phyloP scores from a whole-genome alignment of 495 filamentous ascomycete species.

The Aspergillus funiculosus region DNA sequence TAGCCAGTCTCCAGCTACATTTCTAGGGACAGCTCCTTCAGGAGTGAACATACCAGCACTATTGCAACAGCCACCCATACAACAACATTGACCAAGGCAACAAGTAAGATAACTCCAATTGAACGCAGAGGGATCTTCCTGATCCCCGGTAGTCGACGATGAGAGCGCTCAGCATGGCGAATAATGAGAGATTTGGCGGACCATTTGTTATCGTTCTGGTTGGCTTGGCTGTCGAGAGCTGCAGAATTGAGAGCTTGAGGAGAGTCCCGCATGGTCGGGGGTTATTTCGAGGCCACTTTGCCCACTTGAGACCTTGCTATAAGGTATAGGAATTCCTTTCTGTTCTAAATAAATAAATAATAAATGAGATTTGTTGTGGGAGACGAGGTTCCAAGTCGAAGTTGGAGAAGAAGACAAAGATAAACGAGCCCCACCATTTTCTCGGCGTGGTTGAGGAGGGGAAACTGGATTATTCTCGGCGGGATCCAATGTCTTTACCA shows the following conservation, averaged over 20 bases:
- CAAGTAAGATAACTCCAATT: slow-evolving; percentile 57
- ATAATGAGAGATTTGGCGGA: slow-evolving; percentile 30
- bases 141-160: slow-evolving; percentile 45
- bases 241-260: neutral
- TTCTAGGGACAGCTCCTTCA: too few relatives aligned
- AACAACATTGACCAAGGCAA: slow-evolving; percentile 60
- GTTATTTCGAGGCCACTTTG: too few relatives aligned
- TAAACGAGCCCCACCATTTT: too few relatives aligned
- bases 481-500: too few relatives aligned
- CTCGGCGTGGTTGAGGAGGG: too few relatives aligned
- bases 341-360: too few relatives aligned
- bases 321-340: too few relatives aligned
- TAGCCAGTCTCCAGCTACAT: neutral
- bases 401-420: too few relatives aligned
- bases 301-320: too few relatives aligned
- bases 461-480: too few relatives aligned
- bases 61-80: slow-evolving; percentile 71
- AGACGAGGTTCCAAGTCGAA: too few relatives aligned
- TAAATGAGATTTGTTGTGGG: too few relatives aligned
- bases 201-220: slow-evolving; percentile 26
- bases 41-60: slow-evolving; percentile 46
- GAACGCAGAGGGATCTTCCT: slow-evolving; percentile 59
- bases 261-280: slow-evolving; percentile 17
- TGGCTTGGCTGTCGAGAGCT: neutral
- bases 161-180: slow-evolving; percentile 34